Base-by-base conservation (phyloP, 75 land plant species). In the Ceratopteris richardii region DNA sequence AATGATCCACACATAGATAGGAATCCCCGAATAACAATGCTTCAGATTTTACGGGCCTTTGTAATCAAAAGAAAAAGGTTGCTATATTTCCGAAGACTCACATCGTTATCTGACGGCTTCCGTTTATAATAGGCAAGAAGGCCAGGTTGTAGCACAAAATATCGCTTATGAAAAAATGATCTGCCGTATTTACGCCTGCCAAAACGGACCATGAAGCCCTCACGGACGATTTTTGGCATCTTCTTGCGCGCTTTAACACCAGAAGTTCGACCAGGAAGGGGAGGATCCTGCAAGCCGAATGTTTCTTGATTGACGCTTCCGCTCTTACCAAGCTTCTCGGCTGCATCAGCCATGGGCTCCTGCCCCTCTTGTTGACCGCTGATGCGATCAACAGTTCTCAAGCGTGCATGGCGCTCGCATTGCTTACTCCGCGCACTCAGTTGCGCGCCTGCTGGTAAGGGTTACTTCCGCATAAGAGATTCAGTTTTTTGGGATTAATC, bases 141-240 rank as follows among this genome's bases (percentile, higher is more conserved):
- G 9, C 79, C 73, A 13, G 86, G 43, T 64, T 82, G 90, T 17
- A 89, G 67, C 48, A 89, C 95, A 39, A 89, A 89, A 55, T 82
- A 85, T 26, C 95, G 74, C 80, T 82, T 89, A 50, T 89, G 95
- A 51, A 89, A 82, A 40, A 69, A 89, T 0, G 95, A 82, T 33
- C 95, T 61, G 0, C 95, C 95, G 53, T 84, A 84, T 79, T 80
- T 85, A 43, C 86, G 76, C 60, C 95, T 62, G 1, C 95, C 95
- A 53, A 78, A 82, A 31, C 95, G 60, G 11, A 82, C 89, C 95
- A 89, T 82, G 90, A 85, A 85, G 14, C 95, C 95, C 54, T 89
- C 95, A 29, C 73, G 67, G 13, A 80, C 75, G 23, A 80, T 80
- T 64, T 78, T 77, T 55, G 84, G 70, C 84, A 67, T 80, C 64